Conservation (phyloP, 2,329 filamentous ascomycete species). For the Pestalotiopsis sp. region DNA sequence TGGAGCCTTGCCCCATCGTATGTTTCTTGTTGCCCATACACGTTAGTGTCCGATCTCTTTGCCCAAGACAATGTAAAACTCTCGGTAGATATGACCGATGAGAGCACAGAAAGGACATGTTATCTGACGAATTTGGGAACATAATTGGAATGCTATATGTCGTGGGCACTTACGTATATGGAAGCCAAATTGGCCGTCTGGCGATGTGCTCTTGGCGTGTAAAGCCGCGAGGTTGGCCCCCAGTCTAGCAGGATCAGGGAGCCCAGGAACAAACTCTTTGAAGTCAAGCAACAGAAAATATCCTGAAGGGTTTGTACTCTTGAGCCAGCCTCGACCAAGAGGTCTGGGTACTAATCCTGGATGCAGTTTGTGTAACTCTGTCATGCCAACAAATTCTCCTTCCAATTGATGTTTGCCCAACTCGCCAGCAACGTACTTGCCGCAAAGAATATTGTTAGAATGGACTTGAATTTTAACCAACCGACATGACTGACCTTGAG, state of each 20-base stretch:
- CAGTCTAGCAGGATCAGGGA: constrained; percentile 21
- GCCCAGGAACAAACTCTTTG: background rate
- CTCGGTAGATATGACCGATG: too few relatives aligned
- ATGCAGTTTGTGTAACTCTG: constrained; percentile 14
- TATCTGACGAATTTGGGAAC: too few relatives aligned
- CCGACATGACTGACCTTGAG: background rate
- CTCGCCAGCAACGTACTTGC: constrained; percentile 18
- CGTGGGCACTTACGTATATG: background rate
- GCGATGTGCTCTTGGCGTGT: constrained; percentile 24
- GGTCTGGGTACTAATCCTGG: constrained; percentile 18
- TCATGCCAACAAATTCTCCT: constrained; percentile 20
- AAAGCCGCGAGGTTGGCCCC: constrained; percentile 22
- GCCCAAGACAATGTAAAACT: too few relatives aligned
- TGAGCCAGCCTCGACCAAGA: constrained; percentile 16
- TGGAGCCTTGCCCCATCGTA: constrained; percentile 21
- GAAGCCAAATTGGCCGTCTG: constrained; percentile 25
- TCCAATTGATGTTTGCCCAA: constrained; percentile 17
- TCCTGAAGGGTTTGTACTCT: background rate
- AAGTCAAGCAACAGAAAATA: constrained; percentile 24
- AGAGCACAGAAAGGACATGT: too few relatives aligned
- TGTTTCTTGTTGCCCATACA: constrained; percentile 6
- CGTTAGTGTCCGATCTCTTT: too few relatives aligned
- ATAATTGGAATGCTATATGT: background rate
- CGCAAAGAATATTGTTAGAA: background rate
- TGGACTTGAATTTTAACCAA: background rate